Evolutionary conservation across 208 protist genomes (phyloP).

Genomic region (Crithidia fasciculata): DNA sequence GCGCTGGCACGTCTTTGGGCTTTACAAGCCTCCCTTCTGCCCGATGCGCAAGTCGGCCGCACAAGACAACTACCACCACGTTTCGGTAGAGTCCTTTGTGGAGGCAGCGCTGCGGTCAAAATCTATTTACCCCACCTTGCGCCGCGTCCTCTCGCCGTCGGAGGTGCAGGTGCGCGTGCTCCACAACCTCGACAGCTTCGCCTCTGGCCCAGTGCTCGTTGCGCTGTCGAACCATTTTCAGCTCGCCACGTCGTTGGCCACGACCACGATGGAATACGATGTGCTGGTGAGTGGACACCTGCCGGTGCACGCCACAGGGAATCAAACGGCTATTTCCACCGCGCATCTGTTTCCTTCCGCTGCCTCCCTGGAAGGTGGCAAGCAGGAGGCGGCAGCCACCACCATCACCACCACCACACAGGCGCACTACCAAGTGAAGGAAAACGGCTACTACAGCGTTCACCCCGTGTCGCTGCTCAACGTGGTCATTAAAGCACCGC

Average conservation of each 20-base stretch:
- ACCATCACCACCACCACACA: not conserved
- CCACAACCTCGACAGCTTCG: slow-evolving; percentile 66
- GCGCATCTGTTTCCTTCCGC: slow-evolving; percentile 32
- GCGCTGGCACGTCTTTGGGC: slow-evolving; percentile 64
- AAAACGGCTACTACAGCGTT: slow-evolving; percentile 80
- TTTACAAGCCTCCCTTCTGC: slow-evolving; percentile 92
- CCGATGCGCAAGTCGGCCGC: slow-evolving; percentile 79
- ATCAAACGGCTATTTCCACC: slow-evolving; percentile 29
- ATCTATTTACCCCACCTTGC: slow-evolving; percentile 49
- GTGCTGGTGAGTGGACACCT: slow-evolving; percentile 79
- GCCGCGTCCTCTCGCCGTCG: slow-evolving; percentile 22
- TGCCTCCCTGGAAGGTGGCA: not conserved
- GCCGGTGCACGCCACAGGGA: slow-evolving; percentile 35
- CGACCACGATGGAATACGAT: slow-evolving; percentile 75
- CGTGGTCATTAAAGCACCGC: slow-evolving; percentile 63
- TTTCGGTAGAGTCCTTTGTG: slow-evolving; percentile 86
- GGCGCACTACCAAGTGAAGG: slow-evolving; percentile 52
- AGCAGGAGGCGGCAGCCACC: not conserved
- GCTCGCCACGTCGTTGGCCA: slow-evolving; percentile 52
- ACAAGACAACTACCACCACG: slow-evolving; percentile 74
- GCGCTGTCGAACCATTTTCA: slow-evolving; percentile 49
- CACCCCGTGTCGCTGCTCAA: slow-evolving; percentile 82
- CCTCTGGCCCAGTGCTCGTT: slow-evolving; percentile 82
- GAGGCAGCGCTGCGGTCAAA: slow-evolving; percentile 64
- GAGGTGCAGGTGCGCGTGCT: slow-evolving; percentile 75